Percentiles rank a stretch among this genome's conserved stretches.
These are phyloP conservation scores for Penicillium paradoxum DNA, from an alignment of 495 filamentous ascomycete genomes.

Conservation along the genomic window DNA sequence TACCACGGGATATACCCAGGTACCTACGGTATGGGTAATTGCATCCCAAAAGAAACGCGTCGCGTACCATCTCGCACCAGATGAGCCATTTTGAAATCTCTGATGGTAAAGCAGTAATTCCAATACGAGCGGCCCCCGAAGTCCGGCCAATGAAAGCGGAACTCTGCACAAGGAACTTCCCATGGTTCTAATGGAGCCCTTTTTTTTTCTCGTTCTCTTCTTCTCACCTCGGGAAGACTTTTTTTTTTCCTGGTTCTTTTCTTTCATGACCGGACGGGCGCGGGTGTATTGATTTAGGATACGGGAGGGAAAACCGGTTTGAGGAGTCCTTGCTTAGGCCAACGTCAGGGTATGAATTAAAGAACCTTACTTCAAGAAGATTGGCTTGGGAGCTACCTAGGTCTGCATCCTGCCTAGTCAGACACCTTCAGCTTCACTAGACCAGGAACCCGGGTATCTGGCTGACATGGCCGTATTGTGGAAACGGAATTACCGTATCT, in stretches of 20 bases:
- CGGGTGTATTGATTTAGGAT: not conserved
- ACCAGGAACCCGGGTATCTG: not conserved
- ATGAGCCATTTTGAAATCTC: slow-evolving; percentile 7
- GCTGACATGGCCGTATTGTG: not conserved
- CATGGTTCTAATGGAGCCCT: slow-evolving; percentile 20
- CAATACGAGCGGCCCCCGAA: slow-evolving; percentile 11
- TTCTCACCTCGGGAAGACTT: not conserved
- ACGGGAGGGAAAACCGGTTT: not conserved
- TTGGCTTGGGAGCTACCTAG: no score
- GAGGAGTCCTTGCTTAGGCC: not conserved
- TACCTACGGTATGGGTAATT: no score
- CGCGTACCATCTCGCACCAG: slow-evolving; percentile 1
- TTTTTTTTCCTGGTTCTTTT: not conserved
- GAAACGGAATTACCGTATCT: not conserved
- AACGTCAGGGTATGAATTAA: slow-evolving; percentile 5
- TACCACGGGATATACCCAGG: not conserved
- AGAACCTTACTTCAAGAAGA: slow-evolving; percentile 26
- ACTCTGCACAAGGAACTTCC: not conserved
- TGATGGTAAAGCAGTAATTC: slow-evolving; percentile 10
- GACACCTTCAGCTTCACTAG: not conserved
- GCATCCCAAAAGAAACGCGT: slow-evolving; percentile 3
- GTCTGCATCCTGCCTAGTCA: not conserved
- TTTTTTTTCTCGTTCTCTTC: not conserved
- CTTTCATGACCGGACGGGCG: slow-evolving; percentile 3
- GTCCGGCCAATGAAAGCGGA: slow-evolving; percentile 18